Evolutionary conservation across 805 yeast species (phyloP).

Genomic region (Suhomyces emberorum): DNA sequence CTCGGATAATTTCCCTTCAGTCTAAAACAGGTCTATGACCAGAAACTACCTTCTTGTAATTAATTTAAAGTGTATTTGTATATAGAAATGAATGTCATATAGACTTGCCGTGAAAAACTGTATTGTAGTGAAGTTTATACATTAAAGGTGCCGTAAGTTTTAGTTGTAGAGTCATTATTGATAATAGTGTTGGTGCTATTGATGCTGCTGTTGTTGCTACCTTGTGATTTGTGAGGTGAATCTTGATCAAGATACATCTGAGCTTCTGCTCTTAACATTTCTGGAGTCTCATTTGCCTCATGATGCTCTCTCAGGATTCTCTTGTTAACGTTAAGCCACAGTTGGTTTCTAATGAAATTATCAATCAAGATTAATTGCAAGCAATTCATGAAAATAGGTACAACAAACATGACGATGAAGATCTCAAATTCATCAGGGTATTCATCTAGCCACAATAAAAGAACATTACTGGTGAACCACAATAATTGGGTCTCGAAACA

Average conservation of each 20-base stretch:
- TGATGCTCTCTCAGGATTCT: conserved; percentile 12
- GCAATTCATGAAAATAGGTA: conserved; percentile 70
- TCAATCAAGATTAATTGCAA: conserved; percentile 73
- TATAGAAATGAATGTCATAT: background rate
- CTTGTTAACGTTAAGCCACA: conserved; percentile 32
- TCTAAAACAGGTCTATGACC: no score
- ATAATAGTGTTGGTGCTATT: conserved; percentile 4
- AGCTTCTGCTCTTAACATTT: background rate
- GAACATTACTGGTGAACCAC: conserved; percentile 61
- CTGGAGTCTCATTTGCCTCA: conserved; percentile 1
- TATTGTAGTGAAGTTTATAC: background rate
- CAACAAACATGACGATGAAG: conserved; percentile 79
- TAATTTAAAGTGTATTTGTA: background rate
- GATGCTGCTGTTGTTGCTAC: conserved; percentile 3
- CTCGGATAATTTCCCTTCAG: no score
- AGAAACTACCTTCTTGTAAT: background rate
- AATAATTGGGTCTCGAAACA: conserved; percentile 53
- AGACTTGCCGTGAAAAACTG: background rate
- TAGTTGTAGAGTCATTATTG: background rate
- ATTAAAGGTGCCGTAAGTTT: conserved; percentile 5
- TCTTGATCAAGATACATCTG: background rate
- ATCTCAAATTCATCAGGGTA: conserved; percentile 77
- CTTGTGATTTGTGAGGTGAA: no score
- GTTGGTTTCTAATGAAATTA: conserved; percentile 62
- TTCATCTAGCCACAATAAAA: conserved; percentile 79